Percentiles rank a stretch among this genome's conserved stretches.
phyloP scores from a whole-genome alignment of 208 protist species.

The Trypanosoma grayi region DNA sequence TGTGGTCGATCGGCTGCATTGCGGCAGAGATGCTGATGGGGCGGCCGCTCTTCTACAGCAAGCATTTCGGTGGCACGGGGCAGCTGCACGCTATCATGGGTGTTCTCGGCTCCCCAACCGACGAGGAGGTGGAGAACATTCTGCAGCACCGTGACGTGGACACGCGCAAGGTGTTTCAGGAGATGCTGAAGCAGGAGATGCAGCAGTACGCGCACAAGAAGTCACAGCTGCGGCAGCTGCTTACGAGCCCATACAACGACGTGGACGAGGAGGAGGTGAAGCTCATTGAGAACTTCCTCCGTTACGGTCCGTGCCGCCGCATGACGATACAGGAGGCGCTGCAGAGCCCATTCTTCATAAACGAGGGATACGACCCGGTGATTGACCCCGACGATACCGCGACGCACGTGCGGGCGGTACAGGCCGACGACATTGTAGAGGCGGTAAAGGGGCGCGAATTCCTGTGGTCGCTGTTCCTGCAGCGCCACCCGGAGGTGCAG shows the following conservation, averaged over 20 bases:
- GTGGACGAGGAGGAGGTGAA: conserved; percentile 69
- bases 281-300: conserved; percentile 65
- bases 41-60: conserved; percentile 80
- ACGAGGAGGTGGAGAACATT: conserved; percentile 78
- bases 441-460: conserved; percentile 64
- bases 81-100: conserved; percentile 93
- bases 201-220: background rate
- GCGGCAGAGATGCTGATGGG: conserved; percentile 88
- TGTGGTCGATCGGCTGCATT: conserved; percentile 92
- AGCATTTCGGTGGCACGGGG: conserved; percentile 85
- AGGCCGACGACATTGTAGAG: conserved; percentile 50
- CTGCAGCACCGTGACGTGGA: conserved; percentile 43
- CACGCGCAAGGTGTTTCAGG: conserved; percentile 42
- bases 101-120: conserved; percentile 72
- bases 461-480: conserved; percentile 72
- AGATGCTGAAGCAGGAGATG: conserved; percentile 12
- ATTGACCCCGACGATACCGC: conserved; percentile 65
- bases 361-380: conserved; percentile 63
- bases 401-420: conserved; percentile 50
- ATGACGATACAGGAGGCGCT: conserved; percentile 71
- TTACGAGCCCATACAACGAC: conserved; percentile 62
- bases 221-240: conserved; percentile 20
- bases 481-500: conserved; percentile 75
- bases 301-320: conserved; percentile 71
- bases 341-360: conserved; percentile 74